Evolutionary conservation across 345 rosid species (phyloP).

Genomic region (Balakata baccata): DNA sequence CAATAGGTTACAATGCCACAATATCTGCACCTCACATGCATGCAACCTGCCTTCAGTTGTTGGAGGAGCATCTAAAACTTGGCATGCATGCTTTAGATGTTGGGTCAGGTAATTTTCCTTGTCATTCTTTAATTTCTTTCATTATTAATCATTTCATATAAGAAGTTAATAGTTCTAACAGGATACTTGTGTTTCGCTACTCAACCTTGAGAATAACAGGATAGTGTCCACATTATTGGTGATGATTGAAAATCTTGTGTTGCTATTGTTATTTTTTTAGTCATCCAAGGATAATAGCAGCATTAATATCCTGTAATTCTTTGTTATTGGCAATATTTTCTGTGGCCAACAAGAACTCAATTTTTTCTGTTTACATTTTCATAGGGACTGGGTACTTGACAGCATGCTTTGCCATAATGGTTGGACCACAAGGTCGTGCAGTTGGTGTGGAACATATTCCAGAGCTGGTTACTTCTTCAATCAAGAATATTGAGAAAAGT

Average conservation of each 20-base stretch:
- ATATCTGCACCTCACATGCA: slow-evolving; percentile 99
- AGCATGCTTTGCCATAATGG: slow-evolving; percentile 92
- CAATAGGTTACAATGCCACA: slow-evolving; percentile 94
- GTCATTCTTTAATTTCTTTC: background rate
- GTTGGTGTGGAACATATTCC: slow-evolving; percentile 95
- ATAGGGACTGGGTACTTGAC: slow-evolving; percentile 92
- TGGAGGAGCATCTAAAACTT: slow-evolving; percentile 77
- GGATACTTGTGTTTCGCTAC: background rate
- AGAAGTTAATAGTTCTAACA: background rate
- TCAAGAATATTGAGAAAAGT: slow-evolving; percentile 66
- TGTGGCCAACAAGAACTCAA: slow-evolving; percentile 1
- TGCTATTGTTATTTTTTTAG: background rate
- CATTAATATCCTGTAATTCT: background rate
- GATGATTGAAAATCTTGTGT: background rate
- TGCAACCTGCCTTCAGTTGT: slow-evolving; percentile 80
- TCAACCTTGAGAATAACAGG: background rate
- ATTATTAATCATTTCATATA: background rate
- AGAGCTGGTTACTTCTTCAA: slow-evolving; percentile 62
- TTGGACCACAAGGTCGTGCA: slow-evolving; percentile 76
- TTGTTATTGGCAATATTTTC: background rate
- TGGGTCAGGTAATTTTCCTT: slow-evolving; percentile 70
- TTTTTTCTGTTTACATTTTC: slow-evolving; percentile 5
- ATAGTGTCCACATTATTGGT: background rate
- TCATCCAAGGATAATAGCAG: background rate
- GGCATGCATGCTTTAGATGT: slow-evolving; percentile 93